Conservation (phyloP, 1,284 basidiomycete species). For the Tylopilus sp. region DNA sequence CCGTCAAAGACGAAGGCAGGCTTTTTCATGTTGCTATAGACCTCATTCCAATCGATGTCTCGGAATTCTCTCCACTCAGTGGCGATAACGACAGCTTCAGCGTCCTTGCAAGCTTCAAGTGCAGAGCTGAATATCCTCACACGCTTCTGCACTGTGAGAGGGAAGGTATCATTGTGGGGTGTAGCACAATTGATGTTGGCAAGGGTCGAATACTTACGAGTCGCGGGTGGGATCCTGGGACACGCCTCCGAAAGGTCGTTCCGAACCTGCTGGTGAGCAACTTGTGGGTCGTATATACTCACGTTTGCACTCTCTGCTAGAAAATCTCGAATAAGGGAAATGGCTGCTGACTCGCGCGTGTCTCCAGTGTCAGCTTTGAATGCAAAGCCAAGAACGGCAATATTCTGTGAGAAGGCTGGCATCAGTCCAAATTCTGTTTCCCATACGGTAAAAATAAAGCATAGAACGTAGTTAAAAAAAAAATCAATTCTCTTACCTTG, state of each 20-base stretch:
- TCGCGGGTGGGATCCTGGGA: conserved; percentile 52
- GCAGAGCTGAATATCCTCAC: conserved; percentile 77
- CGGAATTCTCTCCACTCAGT: conserved; percentile 98
- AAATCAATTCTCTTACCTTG: conserved; percentile 55
- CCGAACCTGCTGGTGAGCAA: conserved; percentile 71
- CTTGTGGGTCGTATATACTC: conserved; percentile 92
- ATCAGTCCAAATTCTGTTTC: conserved; percentile 3
- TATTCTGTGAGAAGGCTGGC: conserved; percentile 54
- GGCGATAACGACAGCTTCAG: conserved; percentile 90
- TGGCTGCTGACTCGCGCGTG: conserved; percentile 96
- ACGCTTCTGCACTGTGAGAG: conserved; percentile 73
- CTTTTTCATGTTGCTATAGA: conserved; percentile 91
- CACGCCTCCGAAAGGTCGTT: conserved; percentile 66
- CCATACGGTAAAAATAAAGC: conserved; percentile 1
- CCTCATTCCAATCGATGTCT: conserved; percentile 82
- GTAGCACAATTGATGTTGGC: not conserved
- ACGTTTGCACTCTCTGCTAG: conserved; percentile 83
- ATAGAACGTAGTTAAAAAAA: not conserved
- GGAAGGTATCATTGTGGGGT: not conserved
- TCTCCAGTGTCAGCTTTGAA: conserved; percentile 98
- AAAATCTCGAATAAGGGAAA: conserved; percentile 94
- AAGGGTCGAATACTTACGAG: conserved; percentile 45
- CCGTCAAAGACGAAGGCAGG: conserved; percentile 97
- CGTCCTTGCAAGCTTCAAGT: conserved; percentile 82
- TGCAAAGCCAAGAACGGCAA: conserved; percentile 94